These are phyloP conservation scores for Avena eriantha DNA, from an alignment of 176 grass and related monocot species.

Conservation along the genomic window DNA sequence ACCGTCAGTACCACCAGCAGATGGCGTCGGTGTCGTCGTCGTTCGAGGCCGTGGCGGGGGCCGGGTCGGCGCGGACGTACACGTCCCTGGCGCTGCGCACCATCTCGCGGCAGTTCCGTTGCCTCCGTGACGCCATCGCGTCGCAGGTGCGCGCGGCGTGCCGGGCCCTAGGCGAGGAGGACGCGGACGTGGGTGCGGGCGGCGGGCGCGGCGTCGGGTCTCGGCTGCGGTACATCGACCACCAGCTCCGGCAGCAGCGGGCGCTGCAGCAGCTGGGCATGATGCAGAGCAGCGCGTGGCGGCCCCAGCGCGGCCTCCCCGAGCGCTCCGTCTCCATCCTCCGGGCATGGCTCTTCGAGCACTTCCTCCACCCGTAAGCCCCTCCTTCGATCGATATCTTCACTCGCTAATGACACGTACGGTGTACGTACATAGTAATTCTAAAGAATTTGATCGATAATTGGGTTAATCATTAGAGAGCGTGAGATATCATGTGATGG, in stretches of 20 bases:
- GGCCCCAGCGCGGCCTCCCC: constrained; percentile 87
- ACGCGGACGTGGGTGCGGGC: constrained; percentile 46
- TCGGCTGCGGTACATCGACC: constrained; percentile 87
- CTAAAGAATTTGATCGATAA: not conserved
- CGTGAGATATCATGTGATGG: constrained; percentile 4
- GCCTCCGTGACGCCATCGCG: constrained; percentile 86
- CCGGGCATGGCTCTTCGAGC: constrained; percentile 98
- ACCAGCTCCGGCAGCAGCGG: constrained; percentile 94
- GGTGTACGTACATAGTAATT: not conserved
- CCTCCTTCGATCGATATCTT: not conserved
- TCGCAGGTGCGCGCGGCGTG: constrained; percentile 71
- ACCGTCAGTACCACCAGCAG: constrained; percentile 96
- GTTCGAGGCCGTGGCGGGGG: constrained; percentile 73
- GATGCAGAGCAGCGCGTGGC: constrained; percentile 97
- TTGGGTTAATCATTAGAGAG: not conserved
- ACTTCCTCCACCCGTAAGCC: constrained; percentile 97
- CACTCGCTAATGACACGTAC: not conserved
- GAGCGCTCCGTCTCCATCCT: constrained; percentile 98
- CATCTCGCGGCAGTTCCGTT: constrained; percentile 97
- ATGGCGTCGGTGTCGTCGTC: constrained; percentile 80
- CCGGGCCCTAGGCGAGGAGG: constrained; percentile 78
- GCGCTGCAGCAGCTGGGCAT: constrained; percentile 96
- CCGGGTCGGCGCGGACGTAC: constrained; percentile 79
- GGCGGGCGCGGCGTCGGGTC: constrained; percentile 58
- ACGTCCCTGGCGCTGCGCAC: constrained; percentile 91